Evolutionary conservation across 345 rosid species (phyloP).

Genomic region (Camelina neglecta): DNA sequence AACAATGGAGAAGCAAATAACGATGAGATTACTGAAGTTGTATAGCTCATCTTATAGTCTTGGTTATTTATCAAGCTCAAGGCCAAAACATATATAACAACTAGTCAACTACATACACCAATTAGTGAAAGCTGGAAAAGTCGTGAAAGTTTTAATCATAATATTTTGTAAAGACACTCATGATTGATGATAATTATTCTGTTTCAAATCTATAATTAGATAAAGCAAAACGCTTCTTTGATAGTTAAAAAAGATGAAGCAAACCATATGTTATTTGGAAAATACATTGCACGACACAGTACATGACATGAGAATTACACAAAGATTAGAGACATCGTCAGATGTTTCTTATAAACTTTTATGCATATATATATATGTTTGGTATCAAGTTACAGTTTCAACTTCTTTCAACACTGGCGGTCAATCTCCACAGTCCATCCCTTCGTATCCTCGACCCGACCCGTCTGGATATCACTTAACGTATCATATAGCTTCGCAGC

Average conservation of each 20-base stretch:
- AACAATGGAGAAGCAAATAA: conserved; percentile 19
- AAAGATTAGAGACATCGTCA: conserved; percentile 23
- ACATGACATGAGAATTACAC: conserved; percentile 15
- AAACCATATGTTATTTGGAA: neutral
- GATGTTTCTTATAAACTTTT: neutral
- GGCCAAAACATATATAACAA: no score
- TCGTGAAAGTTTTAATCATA: no score
- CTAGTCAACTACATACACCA: neutral
- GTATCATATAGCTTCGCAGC: conserved; percentile 37
- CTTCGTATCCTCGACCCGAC: conserved; percentile 41
- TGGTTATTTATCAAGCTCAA: neutral
- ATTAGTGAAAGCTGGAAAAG: no score
- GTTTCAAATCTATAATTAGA: neutral
- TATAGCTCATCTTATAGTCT: conserved; percentile 10
- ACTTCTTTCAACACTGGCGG: neutral
- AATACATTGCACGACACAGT: neutral
- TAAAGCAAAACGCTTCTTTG: neutral
- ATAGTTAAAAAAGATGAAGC: neutral
- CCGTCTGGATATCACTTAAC: conserved; percentile 39
- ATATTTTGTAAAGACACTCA: no score
- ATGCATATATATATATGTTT: neutral
- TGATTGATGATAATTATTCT: no score
- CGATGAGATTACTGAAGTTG: conserved; percentile 21
- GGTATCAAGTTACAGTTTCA: neutral
- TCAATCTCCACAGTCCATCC: conserved; percentile 46